These are phyloP conservation scores for Acacia acuminata DNA, from an alignment of 306 rosid species.

Conservation along the genomic window DNA sequence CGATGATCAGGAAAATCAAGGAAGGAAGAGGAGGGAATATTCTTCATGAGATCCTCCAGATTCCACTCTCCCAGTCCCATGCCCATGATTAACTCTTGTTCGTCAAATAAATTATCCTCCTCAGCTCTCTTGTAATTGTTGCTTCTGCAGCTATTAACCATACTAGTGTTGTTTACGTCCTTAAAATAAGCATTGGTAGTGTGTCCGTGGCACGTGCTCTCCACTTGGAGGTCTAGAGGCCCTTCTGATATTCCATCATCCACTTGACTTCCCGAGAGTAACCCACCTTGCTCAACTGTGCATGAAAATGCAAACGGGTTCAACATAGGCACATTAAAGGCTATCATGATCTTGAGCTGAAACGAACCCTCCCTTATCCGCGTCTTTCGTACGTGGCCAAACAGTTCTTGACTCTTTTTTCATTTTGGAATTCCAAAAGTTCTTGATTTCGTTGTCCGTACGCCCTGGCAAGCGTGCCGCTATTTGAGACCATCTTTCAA, in stretches of 20 bases:
- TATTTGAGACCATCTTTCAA: slow-evolving; percentile 90
- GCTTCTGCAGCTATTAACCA: slow-evolving; percentile 24
- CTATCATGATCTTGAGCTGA: slow-evolving; percentile 35
- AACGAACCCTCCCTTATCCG: slow-evolving; percentile 27
- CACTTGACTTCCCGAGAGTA: slow-evolving; percentile 31
- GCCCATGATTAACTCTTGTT: slow-evolving; percentile 55
- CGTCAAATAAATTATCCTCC: slow-evolving; percentile 51
- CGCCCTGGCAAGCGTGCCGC: slow-evolving; percentile 88
- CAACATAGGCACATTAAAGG: slow-evolving; percentile 41
- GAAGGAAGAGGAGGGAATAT: slow-evolving; percentile 65
- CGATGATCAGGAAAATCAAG: slow-evolving; percentile 58
- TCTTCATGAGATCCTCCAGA: slow-evolving; percentile 81
- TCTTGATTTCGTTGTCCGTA: slow-evolving; percentile 90
- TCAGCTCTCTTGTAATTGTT: slow-evolving; percentile 34
- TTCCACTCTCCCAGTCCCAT: slow-evolving; percentile 54
- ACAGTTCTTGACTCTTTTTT: slow-evolving; percentile 73
- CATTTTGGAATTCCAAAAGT: slow-evolving; percentile 90
- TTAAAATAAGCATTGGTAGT: slow-evolving; percentile 26
- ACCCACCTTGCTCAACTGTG: slow-evolving; percentile 39
- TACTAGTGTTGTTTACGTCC: slow-evolving; percentile 25
- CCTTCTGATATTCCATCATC: slow-evolving; percentile 42
- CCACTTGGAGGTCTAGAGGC: slow-evolving; percentile 52
- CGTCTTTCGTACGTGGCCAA: slow-evolving; percentile 31
- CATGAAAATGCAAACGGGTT: slow-evolving; percentile 36
- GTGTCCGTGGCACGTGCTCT: slow-evolving; percentile 21